Conservation (phyloP, 2,329 filamentous ascomycete species). For the Fusarium sp. region DNA sequence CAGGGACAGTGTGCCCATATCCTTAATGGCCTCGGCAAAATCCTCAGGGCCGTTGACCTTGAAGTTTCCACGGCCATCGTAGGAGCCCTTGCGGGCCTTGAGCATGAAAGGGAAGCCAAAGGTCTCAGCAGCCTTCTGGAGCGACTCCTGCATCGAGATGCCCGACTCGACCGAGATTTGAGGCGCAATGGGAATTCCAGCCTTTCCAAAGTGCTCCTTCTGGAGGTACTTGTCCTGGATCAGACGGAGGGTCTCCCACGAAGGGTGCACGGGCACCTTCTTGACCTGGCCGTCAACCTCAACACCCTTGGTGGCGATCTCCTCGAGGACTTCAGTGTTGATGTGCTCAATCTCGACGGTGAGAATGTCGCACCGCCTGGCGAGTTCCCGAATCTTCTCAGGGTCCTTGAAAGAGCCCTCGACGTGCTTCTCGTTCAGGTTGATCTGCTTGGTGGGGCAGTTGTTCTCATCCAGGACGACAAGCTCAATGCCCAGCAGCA, state of each 20-base stretch:
- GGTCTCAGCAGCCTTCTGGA: slow-evolving; percentile 71
- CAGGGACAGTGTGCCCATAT: slow-evolving; percentile 76
- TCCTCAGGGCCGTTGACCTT: slow-evolving; percentile 60
- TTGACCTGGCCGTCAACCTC: slow-evolving; percentile 51
- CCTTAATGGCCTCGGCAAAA: slow-evolving; percentile 72
- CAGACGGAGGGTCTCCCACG: slow-evolving; percentile 85
- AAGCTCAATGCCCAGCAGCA: slow-evolving; percentile 78
- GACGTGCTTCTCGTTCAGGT: slow-evolving; percentile 78
- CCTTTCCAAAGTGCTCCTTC: slow-evolving; percentile 80
- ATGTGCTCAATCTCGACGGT: slow-evolving; percentile 98
- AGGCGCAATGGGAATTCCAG: slow-evolving; percentile 78
- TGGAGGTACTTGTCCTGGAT: slow-evolving; percentile 96
- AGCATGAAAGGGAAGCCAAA: slow-evolving; percentile 92
- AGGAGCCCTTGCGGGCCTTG: slow-evolving; percentile 89
- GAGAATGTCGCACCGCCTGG: slow-evolving; percentile 79
- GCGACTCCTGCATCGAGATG: slow-evolving; percentile 67
- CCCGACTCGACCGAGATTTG: slow-evolving; percentile 72
- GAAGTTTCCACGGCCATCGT: slow-evolving; percentile 84
- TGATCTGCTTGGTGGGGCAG: slow-evolving; percentile 88
- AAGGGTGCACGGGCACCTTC: slow-evolving; percentile 77
- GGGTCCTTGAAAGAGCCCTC: slow-evolving; percentile 90
- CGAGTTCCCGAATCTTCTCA: slow-evolving; percentile 82
- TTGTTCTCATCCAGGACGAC: slow-evolving; percentile 82
- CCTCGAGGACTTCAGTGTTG: slow-evolving; percentile 88
- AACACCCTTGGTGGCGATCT: slow-evolving; percentile 76